A percentile compares a stretch with the other conserved stretches of the same genome.
Evolutionary conservation across 2,329 filamentous ascomycete genomes (phyloP).

Genomic region (Metarhizium guizhouense): DNA sequence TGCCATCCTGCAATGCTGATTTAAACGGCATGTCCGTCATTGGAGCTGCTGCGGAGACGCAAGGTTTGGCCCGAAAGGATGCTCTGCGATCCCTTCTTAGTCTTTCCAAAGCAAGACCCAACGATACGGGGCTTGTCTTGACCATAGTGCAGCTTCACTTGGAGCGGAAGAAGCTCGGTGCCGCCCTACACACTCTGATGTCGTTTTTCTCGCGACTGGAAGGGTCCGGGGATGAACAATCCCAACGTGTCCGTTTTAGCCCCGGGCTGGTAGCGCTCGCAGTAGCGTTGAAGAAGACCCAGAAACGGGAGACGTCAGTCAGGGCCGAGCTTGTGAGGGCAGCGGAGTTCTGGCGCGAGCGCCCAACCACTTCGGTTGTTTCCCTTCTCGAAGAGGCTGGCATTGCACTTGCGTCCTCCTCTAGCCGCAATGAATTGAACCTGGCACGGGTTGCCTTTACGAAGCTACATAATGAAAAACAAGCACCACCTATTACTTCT

Average conservation of each 20-base stretch:
- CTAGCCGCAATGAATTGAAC: constrained; percentile 56
- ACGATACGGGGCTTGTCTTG: constrained; percentile 71
- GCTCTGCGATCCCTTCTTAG: constrained; percentile 62
- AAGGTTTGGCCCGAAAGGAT: constrained; percentile 53
- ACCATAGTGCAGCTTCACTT: constrained; percentile 78
- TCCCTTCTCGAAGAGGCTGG: constrained; percentile 74
- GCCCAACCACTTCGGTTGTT: constrained; percentile 34
- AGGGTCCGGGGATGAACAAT: constrained; percentile 42
- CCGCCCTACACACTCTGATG: constrained; percentile 69
- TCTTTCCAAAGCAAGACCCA: constrained; percentile 63
- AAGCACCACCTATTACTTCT: constrained; percentile 59
- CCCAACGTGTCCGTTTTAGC: constrained; percentile 66
- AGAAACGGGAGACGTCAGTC: constrained; percentile 64
- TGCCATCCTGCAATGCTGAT: constrained; percentile 22
- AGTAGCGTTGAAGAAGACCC: constrained; percentile 68
- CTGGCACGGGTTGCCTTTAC: constrained; percentile 73
- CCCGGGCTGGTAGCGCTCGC: constrained; percentile 77
- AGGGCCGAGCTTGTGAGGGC: constrained; percentile 70
- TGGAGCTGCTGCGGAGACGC: constrained; percentile 65
- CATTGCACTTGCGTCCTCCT: constrained; percentile 71
- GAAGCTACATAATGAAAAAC: constrained; percentile 55
- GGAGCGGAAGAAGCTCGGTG: constrained; percentile 58
- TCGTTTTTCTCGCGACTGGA: constrained; percentile 66
- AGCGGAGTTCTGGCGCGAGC: constrained; percentile 69
- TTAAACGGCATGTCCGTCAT: constrained; percentile 37